phyloP scores from a whole-genome alignment of 257 asterid species.

The Solanum neorickii region DNA sequence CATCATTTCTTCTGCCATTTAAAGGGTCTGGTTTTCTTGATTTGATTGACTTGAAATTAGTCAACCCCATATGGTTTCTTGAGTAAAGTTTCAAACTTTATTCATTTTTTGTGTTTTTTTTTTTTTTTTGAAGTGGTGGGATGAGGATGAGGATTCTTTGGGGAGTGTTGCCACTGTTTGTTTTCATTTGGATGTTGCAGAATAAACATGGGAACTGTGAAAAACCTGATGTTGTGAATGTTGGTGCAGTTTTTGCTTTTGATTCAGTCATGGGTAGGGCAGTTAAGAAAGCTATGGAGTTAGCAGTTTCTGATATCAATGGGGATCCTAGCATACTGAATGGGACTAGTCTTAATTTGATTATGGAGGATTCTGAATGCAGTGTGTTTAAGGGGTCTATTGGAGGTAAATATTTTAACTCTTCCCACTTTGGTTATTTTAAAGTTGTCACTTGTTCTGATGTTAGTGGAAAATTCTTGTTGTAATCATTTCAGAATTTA shows the following conservation, averaged over 20 bases:
- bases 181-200: background rate
- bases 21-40: background rate
- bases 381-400: slow-evolving; percentile 35
- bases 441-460: background rate
- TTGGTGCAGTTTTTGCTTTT: slow-evolving; percentile 32
- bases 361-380: slow-evolving; percentile 24
- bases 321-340: slow-evolving; percentile 27
- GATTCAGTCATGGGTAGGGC: slow-evolving; percentile 33
- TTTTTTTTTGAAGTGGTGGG: background rate
- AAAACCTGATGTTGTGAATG: slow-evolving; percentile 24
- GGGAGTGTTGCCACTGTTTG: background rate
- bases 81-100: background rate
- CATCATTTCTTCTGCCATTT: background rate
- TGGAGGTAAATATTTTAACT: slow-evolving; percentile 9
- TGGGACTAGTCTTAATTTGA: slow-evolving; percentile 18
- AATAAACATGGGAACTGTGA: slow-evolving; percentile 3
- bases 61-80: background rate
- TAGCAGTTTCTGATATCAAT: slow-evolving; percentile 42
- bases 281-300: slow-evolving; percentile 35
- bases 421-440: background rate
- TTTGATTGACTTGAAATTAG: background rate
- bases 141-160: slow-evolving; percentile 1
- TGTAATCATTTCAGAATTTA: background rate
- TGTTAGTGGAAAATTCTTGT: background rate
- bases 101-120: background rate